These are phyloP conservation scores for Mortierella sp. DNA, from an alignment of 371 early-diverging fungal species.

Conservation along the genomic window DNA sequence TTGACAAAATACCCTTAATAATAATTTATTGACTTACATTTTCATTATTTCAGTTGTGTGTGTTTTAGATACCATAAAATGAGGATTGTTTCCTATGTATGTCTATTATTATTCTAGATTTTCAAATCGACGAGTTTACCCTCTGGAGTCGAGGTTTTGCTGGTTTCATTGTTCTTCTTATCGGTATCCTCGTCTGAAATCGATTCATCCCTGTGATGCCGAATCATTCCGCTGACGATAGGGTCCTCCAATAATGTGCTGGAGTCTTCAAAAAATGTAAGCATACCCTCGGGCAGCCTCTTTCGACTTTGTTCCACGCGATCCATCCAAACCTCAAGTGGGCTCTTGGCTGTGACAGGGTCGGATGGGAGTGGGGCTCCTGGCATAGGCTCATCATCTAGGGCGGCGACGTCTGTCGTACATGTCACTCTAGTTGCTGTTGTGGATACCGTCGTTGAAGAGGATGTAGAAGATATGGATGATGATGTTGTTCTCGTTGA, in stretches of 20 bases:
- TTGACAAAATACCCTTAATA: not conserved
- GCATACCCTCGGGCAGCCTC: conserved; percentile 23
- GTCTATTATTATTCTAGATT: too few relatives aligned
- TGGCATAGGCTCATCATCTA: conserved; percentile 10
- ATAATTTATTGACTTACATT: not conserved
- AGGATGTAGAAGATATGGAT: not conserved
- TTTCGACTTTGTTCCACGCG: conserved; percentile 26
- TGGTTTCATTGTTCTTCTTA: not conserved
- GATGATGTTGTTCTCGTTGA: not conserved
- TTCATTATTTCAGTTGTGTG: too few relatives aligned
- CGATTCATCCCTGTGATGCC: not conserved
- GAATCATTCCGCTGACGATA: not conserved
- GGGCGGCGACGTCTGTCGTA: not conserved
- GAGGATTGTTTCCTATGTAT: too few relatives aligned
- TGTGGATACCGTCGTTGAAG: not conserved
- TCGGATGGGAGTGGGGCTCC: not conserved
- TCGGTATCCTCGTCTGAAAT: not conserved
- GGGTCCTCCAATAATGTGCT: not conserved
- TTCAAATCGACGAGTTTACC: not conserved
- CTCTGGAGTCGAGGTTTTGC: not conserved
- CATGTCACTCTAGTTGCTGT: not conserved
- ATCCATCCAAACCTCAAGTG: conserved; percentile 42
- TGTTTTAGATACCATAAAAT: too few relatives aligned
- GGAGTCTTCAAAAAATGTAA: conserved; percentile 32
- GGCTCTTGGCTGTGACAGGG: conserved; percentile 9